Conservation (phyloP, 2,329 filamentous ascomycete genomes). For the Aspergillus sp. region DNA sequence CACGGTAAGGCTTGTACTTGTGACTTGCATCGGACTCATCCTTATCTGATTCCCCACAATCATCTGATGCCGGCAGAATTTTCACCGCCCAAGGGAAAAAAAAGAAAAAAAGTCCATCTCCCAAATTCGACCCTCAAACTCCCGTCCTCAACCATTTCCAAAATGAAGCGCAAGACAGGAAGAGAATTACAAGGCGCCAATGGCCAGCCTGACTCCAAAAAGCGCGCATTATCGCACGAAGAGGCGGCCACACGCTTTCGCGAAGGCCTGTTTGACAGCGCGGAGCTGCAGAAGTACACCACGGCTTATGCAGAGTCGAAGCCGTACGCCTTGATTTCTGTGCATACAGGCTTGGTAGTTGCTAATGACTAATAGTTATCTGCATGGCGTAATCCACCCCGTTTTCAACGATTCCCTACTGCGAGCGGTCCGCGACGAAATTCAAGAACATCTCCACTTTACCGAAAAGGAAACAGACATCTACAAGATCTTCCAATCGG, state of each 20-base stretch:
- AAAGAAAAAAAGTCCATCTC: slow-evolving; percentile 4
- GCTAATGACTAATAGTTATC: slow-evolving; percentile 53
- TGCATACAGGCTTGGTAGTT: not conserved
- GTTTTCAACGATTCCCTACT: slow-evolving; percentile 76
- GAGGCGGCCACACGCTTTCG: slow-evolving; percentile 37
- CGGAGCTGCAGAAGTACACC: slow-evolving; percentile 38
- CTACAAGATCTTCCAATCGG: slow-evolving; percentile 98
- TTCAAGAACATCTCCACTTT: slow-evolving; percentile 84
- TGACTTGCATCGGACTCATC: slow-evolving; percentile 28
- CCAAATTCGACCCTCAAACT: not conserved
- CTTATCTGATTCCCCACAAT: not conserved
- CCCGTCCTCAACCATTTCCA: slow-evolving; percentile 3
- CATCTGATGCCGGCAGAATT: slow-evolving; percentile 4
- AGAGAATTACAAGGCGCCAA: slow-evolving; percentile 23
- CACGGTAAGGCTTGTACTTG: too few relatives aligned
- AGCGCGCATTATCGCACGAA: slow-evolving; percentile 33
- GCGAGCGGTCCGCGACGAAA: slow-evolving; percentile 79
- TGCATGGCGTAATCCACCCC: slow-evolving; percentile 79
- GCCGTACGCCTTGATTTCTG: slow-evolving; percentile 28
- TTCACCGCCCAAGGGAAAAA: slow-evolving; percentile 12
- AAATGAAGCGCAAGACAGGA: slow-evolving; percentile 41
- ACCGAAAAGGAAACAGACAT: slow-evolving; percentile 99
- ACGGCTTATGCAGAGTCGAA: slow-evolving; percentile 35
- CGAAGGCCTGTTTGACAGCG: slow-evolving; percentile 37
- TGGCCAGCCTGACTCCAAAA: slow-evolving; percentile 31